Evolutionary conservation across 1,139 yeast species (phyloP), one percentile per base, ranked within the genome.

Genomic region (Yarrowia galli): DNA sequence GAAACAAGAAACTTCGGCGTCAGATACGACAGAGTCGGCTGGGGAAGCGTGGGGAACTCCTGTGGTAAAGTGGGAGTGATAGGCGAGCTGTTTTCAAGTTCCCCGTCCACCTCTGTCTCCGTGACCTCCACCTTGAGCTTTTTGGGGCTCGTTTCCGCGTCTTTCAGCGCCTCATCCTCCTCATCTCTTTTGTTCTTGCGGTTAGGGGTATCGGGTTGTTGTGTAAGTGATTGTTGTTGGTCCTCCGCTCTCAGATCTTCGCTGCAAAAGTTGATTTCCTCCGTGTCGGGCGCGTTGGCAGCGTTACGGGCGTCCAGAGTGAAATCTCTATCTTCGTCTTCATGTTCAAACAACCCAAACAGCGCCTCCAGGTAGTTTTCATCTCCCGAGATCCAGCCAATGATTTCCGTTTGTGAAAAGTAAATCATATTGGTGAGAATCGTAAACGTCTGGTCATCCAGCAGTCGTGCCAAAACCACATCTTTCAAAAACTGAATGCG

Each of bases 401-500:
- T 85, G 28, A 93, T 87, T 68, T 87, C 87, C 56, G 87, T 84
- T 73, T 91, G 96, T 73, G 89, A 88, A 72, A 83, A 78, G 73
- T 86, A 89, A 15, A 91, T 89, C 79, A 89, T 79, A 0, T 91
- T 82, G 22, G 88, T 81, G 40, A 95, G 80, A 70, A 89, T 79
- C 71, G 84, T 85, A 73, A 88, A 85, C 5, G 95, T 84, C 65
- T 88, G 85, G 74, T 95, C 98, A 76, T 95, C 98, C 65, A 93
- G 77, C 64, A 89, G 80, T 68, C 97, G 81, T 2, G 95, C 95
- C 45, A 93, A 79, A 0, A 90, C 96, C 36, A 91, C 96, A 76
- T 95, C 98, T 75, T 90, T 90, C 68, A 95, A 79, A 75, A 90
- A 91, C 74, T 89, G 93, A 68, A 92, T 80, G 70, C 90, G 83